Evolutionary conservation across 2,329 filamentous ascomycete species (phyloP), one percentile per base, ranked within the genome.

Genomic region (Alternaria sp.): DNA sequence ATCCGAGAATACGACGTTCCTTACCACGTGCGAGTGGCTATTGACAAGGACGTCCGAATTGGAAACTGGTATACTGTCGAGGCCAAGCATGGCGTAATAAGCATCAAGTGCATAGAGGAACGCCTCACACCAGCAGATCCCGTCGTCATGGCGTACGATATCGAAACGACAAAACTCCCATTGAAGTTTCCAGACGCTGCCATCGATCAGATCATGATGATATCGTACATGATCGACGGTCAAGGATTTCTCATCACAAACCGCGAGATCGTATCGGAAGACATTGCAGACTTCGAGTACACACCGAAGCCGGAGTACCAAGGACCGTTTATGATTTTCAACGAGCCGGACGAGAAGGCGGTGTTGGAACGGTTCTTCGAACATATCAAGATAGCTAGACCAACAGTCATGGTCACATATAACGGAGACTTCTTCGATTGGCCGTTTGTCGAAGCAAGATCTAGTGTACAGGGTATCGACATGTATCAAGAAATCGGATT

Each of bases 401-500:
- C 95, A 0, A 98, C 94, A 0, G 94, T 99, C 58, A 99, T 99
- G 78, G 94, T 96, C 36, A 99, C 95, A n/a, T 99, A 99, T 85
- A 99, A 99, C 92, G 95, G 95, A 82, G 95, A 99, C 83, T 99
- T 99, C 79, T 99, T 99, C 89, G 95, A 99, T 90, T 99, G 95
- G 95, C 94, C 95, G 0, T 99, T 96, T 75, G 93, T 99, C 25
- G 95, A 99, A 82, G 89, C 95, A 45, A 86, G 95, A 81, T 93
- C 96, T 28, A 96, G 93, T 75, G 87, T 97, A 67, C 90, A 96
- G 70, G 95, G 96, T 30, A 97, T 99, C 76, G 95, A 99, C 80
- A 98, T 99, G 95, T 99, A 99, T 80, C 92, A 91, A 65, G 96
- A 99, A 78, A 99, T 97, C 72, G 95, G 95, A 5, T 99, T 97